Evolutionary conservation across 2,329 filamentous ascomycete genomes (phyloP).

Genomic region (Leptosphaerulina australis): DNA sequence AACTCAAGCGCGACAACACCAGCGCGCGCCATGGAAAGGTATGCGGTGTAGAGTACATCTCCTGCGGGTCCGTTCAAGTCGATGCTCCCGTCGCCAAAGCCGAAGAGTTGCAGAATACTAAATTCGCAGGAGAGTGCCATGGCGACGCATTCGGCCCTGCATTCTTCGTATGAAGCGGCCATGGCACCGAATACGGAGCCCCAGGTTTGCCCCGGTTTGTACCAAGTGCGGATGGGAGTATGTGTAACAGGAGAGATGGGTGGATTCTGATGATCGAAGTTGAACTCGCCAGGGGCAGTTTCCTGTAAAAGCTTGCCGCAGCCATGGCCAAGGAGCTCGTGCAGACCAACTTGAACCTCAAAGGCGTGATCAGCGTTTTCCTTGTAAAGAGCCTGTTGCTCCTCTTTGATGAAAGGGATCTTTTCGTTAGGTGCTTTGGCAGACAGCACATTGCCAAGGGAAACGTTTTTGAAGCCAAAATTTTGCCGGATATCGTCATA

Average conservation of each 20-base stretch:
- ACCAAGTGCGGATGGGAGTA: conserved; percentile 82
- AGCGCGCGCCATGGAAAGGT: conserved; percentile 93
- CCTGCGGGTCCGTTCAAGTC: conserved; percentile 79
- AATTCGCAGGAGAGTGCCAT: conserved; percentile 93
- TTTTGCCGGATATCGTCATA: conserved; percentile 72
- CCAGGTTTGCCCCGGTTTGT: conserved; percentile 96
- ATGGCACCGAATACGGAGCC: conserved; percentile 87
- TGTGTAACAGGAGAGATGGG: conserved; percentile 79
- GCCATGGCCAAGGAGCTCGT: conserved; percentile 87
- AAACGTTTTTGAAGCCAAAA: conserved; percentile 91
- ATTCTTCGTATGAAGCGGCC: conserved; percentile 91
- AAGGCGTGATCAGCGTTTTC: conserved; percentile 87
- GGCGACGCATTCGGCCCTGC: conserved; percentile 89
- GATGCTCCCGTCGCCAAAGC: conserved; percentile 77
- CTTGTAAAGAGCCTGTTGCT: conserved; percentile 78
- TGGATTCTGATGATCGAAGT: conserved; percentile 84
- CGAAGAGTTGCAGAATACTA: conserved; percentile 85
- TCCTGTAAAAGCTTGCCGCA: conserved; percentile 95
- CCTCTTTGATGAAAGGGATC: conserved; percentile 83
- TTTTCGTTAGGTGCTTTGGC: conserved; percentile 92
- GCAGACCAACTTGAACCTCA: conserved; percentile 93
- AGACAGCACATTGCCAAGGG: conserved; percentile 87
- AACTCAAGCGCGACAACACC: conserved; percentile 87
- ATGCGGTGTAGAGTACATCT: conserved; percentile 85
- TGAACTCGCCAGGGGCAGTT: conserved; percentile 78